Conservation (phyloP, 768 basidiomycete genomes). For the Pleurotus giganteus region DNA sequence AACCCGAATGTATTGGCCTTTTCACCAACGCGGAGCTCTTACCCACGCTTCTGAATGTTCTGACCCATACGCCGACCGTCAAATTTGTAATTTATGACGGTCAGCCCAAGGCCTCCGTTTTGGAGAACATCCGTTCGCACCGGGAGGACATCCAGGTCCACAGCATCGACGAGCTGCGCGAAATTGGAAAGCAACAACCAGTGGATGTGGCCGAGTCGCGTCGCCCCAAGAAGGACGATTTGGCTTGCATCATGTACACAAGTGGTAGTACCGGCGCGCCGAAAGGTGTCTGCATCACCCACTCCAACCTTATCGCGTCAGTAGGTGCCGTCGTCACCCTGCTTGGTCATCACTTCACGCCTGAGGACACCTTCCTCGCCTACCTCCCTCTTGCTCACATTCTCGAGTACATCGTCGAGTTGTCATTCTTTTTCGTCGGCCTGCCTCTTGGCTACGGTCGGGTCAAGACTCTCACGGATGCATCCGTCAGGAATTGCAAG, state of each 20-base stretch:
- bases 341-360: slow-evolving; percentile 61
- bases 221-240: slow-evolving; percentile 38
- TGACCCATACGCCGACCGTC: slow-evolving; percentile 71
- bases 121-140: slow-evolving; percentile 57
- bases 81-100: slow-evolving; percentile 88
- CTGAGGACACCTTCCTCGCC: slow-evolving; percentile 75
- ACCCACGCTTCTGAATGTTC: slow-evolving; percentile 68
- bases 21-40: slow-evolving; percentile 95
- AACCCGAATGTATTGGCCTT: slow-evolving; percentile 75
- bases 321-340: slow-evolving; percentile 79
- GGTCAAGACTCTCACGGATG: slow-evolving; percentile 94
- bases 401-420: slow-evolving; percentile 92
- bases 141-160: slow-evolving; percentile 61
- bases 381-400: slow-evolving; percentile 96
- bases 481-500: slow-evolving; percentile 80
- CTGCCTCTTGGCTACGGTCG: slow-evolving; percentile 86
- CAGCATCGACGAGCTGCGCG: slow-evolving; percentile 69
- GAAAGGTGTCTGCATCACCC: slow-evolving; percentile 90
- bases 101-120: slow-evolving; percentile 42
- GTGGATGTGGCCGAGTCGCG: slow-evolving; percentile 48
- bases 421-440: slow-evolving; percentile 70
- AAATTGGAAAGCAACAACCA: slow-evolving; percentile 58
- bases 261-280: slow-evolving; percentile 89
- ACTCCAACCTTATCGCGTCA: slow-evolving; percentile 82
- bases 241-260: slow-evolving; percentile 69